Evolutionary conservation across 495 filamentous ascomycete genomes (phyloP).

Genomic region (Daldinia loculata): DNA sequence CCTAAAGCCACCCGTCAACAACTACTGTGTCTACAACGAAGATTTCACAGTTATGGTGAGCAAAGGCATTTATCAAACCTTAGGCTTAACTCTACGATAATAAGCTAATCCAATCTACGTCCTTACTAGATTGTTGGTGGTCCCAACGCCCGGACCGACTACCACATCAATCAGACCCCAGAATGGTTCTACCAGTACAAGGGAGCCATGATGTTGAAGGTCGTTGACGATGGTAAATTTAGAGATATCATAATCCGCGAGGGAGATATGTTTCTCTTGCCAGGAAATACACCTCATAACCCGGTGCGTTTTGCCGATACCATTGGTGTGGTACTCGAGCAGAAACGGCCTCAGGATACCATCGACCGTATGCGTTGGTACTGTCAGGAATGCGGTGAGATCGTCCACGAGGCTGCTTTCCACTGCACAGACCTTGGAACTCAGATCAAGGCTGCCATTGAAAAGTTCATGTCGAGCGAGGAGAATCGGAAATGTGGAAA

Average conservation of each 20-base stretch:
- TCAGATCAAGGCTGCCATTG: constrained; percentile 94
- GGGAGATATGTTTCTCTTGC: constrained; percentile 93
- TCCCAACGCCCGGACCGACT: constrained; percentile 95
- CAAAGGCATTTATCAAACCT: constrained; percentile 20
- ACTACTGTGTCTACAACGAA: constrained; percentile 92
- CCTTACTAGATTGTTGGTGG: constrained; percentile 85
- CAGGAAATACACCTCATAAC: constrained; percentile 88
- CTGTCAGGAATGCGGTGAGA: constrained; percentile 70
- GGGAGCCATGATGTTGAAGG: constrained; percentile 92
- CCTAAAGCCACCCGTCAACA: constrained; percentile 94
- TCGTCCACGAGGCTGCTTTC: constrained; percentile 88
- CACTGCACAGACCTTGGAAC: constrained; percentile 93
- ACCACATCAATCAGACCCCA: constrained; percentile 95
- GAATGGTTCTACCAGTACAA: constrained; percentile 99
- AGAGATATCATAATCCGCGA: constrained; percentile 88
- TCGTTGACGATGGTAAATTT: constrained; percentile 75
- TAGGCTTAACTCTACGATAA: not conserved
- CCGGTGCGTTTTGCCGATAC: constrained; percentile 71
- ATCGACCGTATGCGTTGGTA: constrained; percentile 93
- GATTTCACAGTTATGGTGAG: constrained; percentile 79
- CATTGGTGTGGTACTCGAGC: constrained; percentile 88
- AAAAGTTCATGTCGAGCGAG: constrained; percentile 76
- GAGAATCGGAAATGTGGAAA: constrained; percentile 77
- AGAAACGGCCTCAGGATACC: constrained; percentile 72
- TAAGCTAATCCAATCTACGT: constrained; percentile 6